Conservation (phyloP, 192 early-diverging fungal species). For the Coemansia sp. region DNA sequence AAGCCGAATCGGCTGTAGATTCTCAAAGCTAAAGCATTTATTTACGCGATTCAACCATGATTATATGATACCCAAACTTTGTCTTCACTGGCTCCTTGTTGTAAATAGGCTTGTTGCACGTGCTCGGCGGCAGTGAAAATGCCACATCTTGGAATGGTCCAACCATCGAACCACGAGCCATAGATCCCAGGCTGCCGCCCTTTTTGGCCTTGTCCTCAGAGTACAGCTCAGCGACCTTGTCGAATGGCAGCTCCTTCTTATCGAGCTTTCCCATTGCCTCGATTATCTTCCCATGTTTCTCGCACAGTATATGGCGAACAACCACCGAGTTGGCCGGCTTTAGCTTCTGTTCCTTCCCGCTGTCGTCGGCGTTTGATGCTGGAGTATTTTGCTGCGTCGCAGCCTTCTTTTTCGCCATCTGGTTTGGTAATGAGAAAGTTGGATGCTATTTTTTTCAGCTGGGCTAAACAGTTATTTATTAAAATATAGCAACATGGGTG, state of each 20-base stretch:
- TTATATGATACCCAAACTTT: conserved; percentile 76
- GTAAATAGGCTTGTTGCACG: conserved; percentile 59
- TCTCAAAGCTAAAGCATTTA: neutral
- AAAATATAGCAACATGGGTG: too few relatives aligned
- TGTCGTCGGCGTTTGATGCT: conserved; percentile 5
- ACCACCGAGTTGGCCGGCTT: conserved; percentile 63
- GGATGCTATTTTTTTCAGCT: too few relatives aligned
- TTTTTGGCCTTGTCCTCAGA: conserved; percentile 82
- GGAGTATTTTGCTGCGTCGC: too few relatives aligned
- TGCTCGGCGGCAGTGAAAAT: conserved; percentile 67
- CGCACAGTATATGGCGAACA: conserved; percentile 81
- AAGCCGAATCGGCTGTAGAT: neutral
- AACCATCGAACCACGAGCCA: conserved; percentile 69
- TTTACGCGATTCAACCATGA: conserved; percentile 73
- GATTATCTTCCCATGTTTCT: conserved; percentile 69
- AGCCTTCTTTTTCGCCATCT: conserved; percentile 27
- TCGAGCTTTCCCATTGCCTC: conserved; percentile 66
- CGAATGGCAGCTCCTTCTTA: conserved; percentile 53
- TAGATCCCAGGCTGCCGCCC: conserved; percentile 78
- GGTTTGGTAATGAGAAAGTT: too few relatives aligned
- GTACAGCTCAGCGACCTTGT: conserved; percentile 66
- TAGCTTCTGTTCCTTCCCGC: conserved; percentile 45
- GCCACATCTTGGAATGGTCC: conserved; percentile 78
- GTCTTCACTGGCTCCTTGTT: conserved; percentile 74
- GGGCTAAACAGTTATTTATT: too few relatives aligned